Percentiles rank a stretch among this genome's conserved stretches.
These are phyloP conservation scores for Chytridiales sp. DNA, from an alignment of 371 early-diverging fungal species.

Conservation along the genomic window DNA sequence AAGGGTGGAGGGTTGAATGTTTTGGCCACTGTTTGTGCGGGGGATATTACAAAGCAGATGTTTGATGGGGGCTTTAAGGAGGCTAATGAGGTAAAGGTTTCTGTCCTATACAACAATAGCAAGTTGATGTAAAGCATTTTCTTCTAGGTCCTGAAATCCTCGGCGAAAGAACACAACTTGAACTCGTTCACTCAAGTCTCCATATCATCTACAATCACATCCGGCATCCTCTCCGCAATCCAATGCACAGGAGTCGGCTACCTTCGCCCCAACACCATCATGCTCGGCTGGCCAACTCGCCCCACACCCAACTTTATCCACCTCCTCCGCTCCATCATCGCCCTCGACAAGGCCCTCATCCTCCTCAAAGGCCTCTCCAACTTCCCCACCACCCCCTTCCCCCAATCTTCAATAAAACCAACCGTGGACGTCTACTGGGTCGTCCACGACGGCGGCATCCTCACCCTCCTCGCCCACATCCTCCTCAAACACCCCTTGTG, in stretches of 20 bases:
- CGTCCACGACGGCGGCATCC: conserved; percentile 36
- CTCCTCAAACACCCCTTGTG: conserved; percentile 32
- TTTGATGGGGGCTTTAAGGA: not conserved
- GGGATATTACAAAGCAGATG: not conserved
- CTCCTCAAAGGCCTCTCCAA: conserved; percentile 25
- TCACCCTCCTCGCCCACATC: conserved; percentile 34
- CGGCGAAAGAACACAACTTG: conserved; percentile 18
- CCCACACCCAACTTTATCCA: conserved; percentile 19
- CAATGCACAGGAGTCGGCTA: conserved; percentile 35
- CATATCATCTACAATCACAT: conserved; percentile 6
- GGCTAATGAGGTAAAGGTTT: not conserved
- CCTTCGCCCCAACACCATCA: conserved; percentile 38
- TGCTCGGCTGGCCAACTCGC: conserved; percentile 30
- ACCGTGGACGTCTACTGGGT: conserved; percentile 42
- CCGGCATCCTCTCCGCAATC: conserved; percentile 26
- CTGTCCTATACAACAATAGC: not conserved
- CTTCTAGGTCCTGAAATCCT: not conserved
- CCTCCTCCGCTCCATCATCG: conserved; percentile 19
- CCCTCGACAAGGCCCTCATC: conserved; percentile 28
- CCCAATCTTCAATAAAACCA: not conserved
- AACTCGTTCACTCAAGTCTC: conserved; percentile 32
- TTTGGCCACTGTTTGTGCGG: not conserved
- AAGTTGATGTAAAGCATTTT: not conserved
- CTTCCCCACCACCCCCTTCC: conserved; percentile 8
- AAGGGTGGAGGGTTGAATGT: conserved; percentile 15